phyloP scores from a whole-genome alignment of 2,329 filamentous ascomycete genomes.

The Cercospora brassicicola region DNA sequence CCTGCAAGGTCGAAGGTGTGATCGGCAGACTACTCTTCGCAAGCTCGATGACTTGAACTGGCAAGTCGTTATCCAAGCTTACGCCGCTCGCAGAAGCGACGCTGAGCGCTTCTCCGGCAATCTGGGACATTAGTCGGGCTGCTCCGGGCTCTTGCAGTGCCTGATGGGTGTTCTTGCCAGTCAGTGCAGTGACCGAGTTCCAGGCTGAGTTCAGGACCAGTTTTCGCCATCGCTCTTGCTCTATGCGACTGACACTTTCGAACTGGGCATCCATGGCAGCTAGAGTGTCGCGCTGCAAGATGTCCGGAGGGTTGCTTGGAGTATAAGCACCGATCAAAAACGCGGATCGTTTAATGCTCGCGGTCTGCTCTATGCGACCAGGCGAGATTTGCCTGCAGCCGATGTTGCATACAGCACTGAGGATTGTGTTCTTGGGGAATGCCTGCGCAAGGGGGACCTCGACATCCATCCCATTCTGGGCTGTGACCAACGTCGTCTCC shows the following conservation, averaged over 20 bases:
- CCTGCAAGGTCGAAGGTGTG: constrained; percentile 31
- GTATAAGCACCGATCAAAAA: constrained; percentile 23
- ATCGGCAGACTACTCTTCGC: constrained; percentile 22
- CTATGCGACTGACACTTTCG: constrained; percentile 18
- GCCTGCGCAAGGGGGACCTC: constrained; percentile 24
- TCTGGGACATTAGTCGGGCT: constrained; percentile 18
- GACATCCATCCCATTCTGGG: constrained; percentile 31
- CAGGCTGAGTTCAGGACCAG: constrained; percentile 31
- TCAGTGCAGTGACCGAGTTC: constrained; percentile 28
- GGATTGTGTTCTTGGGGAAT: constrained; percentile 28
- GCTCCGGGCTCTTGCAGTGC: constrained; percentile 20
- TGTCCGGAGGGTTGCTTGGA: neutral
- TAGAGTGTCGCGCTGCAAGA: constrained; percentile 16
- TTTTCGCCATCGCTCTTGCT: constrained; percentile 30
- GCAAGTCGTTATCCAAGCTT: constrained; percentile 18
- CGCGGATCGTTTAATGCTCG: constrained; percentile 23
- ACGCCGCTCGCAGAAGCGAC: constrained; percentile 25
- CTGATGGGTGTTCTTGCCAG: constrained; percentile 27
- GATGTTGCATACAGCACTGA: constrained; percentile 30
- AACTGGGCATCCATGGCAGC: constrained; percentile 26
- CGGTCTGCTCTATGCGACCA: constrained; percentile 26
- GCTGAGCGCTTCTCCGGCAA: constrained; percentile 27
- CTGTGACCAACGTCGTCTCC: constrained; percentile 26
- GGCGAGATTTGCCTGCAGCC: constrained; percentile 27
- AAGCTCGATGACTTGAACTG: constrained; percentile 20